These are phyloP conservation scores for Colletotrichum lindemuthianum DNA, from an alignment of 2,329 filamentous ascomycete genomes.

Conservation along the genomic window DNA sequence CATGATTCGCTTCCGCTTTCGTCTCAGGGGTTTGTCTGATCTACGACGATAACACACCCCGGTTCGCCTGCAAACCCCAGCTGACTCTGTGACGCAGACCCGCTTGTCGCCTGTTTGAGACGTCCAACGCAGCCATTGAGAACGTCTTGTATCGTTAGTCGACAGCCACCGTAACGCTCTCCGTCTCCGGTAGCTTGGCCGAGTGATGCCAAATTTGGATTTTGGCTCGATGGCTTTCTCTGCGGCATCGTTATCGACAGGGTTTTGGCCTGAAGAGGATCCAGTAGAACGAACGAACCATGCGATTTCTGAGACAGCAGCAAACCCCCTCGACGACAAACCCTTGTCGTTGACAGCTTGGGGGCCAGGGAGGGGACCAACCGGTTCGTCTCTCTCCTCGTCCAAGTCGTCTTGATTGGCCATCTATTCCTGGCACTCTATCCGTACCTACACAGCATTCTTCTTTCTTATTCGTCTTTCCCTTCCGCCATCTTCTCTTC, in stretches of 20 bases:
- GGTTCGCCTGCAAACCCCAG: slow-evolving; percentile 17
- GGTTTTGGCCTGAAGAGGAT: not conserved
- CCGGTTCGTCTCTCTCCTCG: slow-evolving; percentile 25
- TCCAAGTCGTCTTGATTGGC: not conserved
- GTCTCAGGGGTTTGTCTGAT: slow-evolving; percentile 37
- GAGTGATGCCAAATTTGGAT: slow-evolving; percentile 11
- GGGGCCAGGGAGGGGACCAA: slow-evolving; percentile 1
- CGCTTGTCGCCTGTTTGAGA: slow-evolving; percentile 30
- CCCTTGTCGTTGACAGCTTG: slow-evolving; percentile 29
- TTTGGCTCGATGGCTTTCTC: slow-evolving; percentile 24
- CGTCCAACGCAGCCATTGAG: slow-evolving; percentile 18
- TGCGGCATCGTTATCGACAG: not conserved
- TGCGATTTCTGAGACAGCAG: slow-evolving; percentile 28
- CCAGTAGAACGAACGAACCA: slow-evolving; percentile 28
- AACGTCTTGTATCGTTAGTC: slow-evolving; percentile 7
- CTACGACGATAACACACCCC: slow-evolving; percentile 16
- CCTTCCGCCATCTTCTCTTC: slow-evolving; percentile 4
- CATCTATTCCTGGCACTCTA: slow-evolving; percentile 28
- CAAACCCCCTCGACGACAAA: slow-evolving; percentile 1
- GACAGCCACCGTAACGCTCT: no score
- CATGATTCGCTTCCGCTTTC: slow-evolving; percentile 20
- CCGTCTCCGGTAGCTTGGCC: not conserved
- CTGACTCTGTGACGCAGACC: slow-evolving; percentile 24
- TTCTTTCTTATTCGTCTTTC: slow-evolving; percentile 8
- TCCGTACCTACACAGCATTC: slow-evolving; percentile 12